These are phyloP conservation scores for Trichomonas gallinae DNA, from an alignment of 208 protist species.

Conservation along the genomic window DNA sequence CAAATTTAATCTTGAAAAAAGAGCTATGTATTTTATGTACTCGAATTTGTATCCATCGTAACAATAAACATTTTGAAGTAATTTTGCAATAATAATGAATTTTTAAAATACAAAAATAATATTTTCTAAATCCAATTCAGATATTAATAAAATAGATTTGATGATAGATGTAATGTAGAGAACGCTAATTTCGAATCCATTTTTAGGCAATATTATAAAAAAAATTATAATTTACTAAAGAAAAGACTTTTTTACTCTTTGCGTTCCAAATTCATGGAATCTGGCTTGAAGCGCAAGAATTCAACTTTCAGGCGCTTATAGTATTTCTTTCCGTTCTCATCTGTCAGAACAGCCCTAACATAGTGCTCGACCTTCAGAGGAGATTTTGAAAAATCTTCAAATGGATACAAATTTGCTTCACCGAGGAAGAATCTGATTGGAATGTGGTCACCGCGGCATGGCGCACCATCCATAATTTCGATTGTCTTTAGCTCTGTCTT, in stretches of 20 bases:
- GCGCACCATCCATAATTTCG: not conserved
- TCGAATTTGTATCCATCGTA: too few relatives aligned
- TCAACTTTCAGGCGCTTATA: not conserved
- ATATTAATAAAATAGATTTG: too few relatives aligned
- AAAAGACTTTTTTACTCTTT: not conserved
- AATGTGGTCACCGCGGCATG: not conserved
- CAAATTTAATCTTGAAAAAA: too few relatives aligned
- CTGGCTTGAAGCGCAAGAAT: not conserved
- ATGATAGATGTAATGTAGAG: too few relatives aligned
- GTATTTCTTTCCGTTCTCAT: not conserved
- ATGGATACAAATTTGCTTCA: not conserved
- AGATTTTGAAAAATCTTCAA: not conserved
- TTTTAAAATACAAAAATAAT: too few relatives aligned
- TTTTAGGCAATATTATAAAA: too few relatives aligned
- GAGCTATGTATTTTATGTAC: too few relatives aligned
- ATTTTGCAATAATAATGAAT: too few relatives aligned
- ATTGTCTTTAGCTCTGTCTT: not conserved
- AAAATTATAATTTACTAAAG: too few relatives aligned
- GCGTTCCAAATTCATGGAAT: not conserved
- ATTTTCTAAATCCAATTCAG: too few relatives aligned
- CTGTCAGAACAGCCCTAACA: not conserved
- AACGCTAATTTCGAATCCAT: too few relatives aligned
- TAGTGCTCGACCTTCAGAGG: not conserved
- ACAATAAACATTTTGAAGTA: too few relatives aligned
- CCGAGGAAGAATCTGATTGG: not conserved